Percentiles rank a stretch among this genome's conserved stretches.
Evolutionary conservation across 2,329 filamentous ascomycete genomes (phyloP).

Genomic region (Aureobasidium sp.): DNA sequence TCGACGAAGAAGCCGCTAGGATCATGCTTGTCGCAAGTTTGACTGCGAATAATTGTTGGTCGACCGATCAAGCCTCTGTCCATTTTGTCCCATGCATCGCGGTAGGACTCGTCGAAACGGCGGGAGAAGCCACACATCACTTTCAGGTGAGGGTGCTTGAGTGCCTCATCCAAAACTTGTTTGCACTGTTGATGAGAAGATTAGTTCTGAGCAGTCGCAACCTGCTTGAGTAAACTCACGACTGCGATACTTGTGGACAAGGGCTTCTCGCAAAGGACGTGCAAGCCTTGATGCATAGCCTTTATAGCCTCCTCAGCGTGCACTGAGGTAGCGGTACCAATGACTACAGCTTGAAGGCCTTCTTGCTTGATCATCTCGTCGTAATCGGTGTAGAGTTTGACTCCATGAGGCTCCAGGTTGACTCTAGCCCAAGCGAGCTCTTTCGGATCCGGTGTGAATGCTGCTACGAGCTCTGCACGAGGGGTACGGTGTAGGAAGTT

Average conservation of each 20-base stretch:
- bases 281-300: slow-evolving; percentile 28
- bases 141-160: slow-evolving; percentile 29
- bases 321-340: slow-evolving; percentile 27
- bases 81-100: slow-evolving; percentile 29
- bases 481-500: slow-evolving; percentile 40
- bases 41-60: slow-evolving; percentile 34
- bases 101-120: slow-evolving; percentile 38
- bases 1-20: slow-evolving; percentile 33
- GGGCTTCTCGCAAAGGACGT: slow-evolving; percentile 34
- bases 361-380: slow-evolving; percentile 37
- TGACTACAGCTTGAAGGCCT: slow-evolving; percentile 36
- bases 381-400: slow-evolving; percentile 38
- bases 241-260: slow-evolving; percentile 23
- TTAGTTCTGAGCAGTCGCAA: not conserved
- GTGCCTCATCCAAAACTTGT: slow-evolving; percentile 27
- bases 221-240: not conserved
- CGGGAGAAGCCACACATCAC: slow-evolving; percentile 39
- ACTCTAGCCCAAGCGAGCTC: slow-evolving; percentile 39
- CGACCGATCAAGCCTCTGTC: slow-evolving; percentile 29
- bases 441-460: slow-evolving; percentile 37
- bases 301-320: slow-evolving; percentile 27
- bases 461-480: slow-evolving; percentile 42
- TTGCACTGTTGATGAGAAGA: slow-evolving; percentile 1
- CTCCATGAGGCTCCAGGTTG: slow-evolving; percentile 37
- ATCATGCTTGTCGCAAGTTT: slow-evolving; percentile 34